These are phyloP conservation scores for Polygonum aviculare DNA, from an alignment of 148 eudicot species.

Conservation along the genomic window DNA sequence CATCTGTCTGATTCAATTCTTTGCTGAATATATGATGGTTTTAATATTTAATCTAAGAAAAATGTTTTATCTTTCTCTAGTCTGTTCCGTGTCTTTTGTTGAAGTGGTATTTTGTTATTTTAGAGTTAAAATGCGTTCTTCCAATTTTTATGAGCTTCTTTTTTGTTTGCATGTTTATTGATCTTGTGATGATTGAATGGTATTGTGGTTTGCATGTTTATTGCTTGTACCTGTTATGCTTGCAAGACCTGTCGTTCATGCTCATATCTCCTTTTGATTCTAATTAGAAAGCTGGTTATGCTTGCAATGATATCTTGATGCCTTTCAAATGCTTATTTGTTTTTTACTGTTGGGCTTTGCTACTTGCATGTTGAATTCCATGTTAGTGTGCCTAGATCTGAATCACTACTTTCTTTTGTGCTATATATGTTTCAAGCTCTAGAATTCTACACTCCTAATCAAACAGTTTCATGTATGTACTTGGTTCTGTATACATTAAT, in stretches of 20 bases:
- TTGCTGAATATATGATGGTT: not conserved
- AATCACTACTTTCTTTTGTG: not conserved
- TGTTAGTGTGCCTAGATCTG: not conserved
- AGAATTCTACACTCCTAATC: not conserved
- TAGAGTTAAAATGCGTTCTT: constrained; percentile 1
- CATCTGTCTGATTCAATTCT: no score
- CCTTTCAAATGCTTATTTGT: no score
- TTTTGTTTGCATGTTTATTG: no score
- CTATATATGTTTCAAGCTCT: not conserved
- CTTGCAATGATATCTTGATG: no score
- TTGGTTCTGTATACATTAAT: not conserved
- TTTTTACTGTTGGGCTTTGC: not conserved
- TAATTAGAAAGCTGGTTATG: no score
- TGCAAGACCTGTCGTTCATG: no score
- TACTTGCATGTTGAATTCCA: not conserved
- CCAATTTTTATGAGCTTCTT: no score
- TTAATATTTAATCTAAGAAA: not conserved
- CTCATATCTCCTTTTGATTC: no score
- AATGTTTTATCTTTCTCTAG: not conserved
- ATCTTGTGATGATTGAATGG: no score
- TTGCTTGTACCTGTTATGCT: no score
- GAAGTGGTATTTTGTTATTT: not conserved
- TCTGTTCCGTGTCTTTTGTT: not conserved
- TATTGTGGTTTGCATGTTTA: no score
- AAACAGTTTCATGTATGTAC: not conserved